Percentiles rank a stretch among this genome's conserved stretches.
These are phyloP conservation scores for Arthrobotrys entomopaga DNA, from an alignment of 2,329 filamentous ascomycete species.

Conservation along the genomic window DNA sequence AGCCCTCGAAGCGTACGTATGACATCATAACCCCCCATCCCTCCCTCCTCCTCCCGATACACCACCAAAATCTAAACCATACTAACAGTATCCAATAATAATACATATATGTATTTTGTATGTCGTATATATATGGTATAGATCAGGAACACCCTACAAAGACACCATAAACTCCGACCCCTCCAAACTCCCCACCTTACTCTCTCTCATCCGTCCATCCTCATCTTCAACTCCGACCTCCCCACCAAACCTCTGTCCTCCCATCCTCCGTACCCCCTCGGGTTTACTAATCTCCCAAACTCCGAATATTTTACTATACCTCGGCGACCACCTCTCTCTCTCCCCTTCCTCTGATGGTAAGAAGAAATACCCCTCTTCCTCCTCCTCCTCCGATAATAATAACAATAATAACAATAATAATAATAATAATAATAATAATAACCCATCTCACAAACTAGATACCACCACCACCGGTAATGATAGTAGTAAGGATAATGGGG, in stretches of 20 bases:
- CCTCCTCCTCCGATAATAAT: no score
- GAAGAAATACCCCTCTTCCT: no score
- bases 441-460: no score
- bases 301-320: constrained; percentile 77
- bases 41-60: constrained; percentile 33
- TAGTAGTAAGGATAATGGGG: no score
- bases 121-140: no score
- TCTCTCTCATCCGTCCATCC: constrained; percentile 6
- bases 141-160: constrained; percentile 33
- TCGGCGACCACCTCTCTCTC: constrained; percentile 71
- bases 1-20: constrained; percentile 71
- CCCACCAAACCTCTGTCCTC: constrained; percentile 66
- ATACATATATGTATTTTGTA: constrained; percentile 62
- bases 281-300: constrained; percentile 74
- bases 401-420: no score
- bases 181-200: constrained; percentile 61
- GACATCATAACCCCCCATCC: constrained; percentile 60
- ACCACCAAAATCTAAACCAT: no score
- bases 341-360: no score
- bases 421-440: no score
- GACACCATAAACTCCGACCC: constrained; percentile 61
- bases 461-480: no score
- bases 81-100: neutral
- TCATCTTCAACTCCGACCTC: neutral
- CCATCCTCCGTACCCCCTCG: constrained; percentile 67